phyloP scores from a whole-genome alignment of 2,329 filamentous ascomycete species.

The Penicillium sp. region DNA sequence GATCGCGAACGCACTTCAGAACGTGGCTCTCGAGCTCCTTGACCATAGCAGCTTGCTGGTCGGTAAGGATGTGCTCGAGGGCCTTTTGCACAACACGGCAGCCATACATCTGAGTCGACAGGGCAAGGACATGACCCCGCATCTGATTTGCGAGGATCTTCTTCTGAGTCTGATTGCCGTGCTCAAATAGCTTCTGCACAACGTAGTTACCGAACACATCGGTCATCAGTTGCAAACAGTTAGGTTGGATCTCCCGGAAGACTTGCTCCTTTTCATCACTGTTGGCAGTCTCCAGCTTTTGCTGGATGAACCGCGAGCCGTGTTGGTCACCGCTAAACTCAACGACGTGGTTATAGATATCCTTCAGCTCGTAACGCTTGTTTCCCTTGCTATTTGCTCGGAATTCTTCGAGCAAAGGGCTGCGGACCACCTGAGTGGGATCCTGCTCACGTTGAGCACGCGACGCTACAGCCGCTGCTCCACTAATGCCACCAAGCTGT shows the following conservation, averaged over 20 bases:
- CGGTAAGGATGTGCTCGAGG: constrained; percentile 84
- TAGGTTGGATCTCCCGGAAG: constrained; percentile 82
- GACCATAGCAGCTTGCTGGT: constrained; percentile 82
- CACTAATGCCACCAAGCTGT: constrained; percentile 30
- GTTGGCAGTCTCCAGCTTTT: constrained; percentile 87
- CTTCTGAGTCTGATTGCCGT: constrained; percentile 93
- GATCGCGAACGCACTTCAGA: constrained; percentile 75
- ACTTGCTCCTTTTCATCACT: constrained; percentile 93
- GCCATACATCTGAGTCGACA: constrained; percentile 88
- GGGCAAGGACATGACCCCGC: constrained; percentile 76
- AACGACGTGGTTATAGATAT: constrained; percentile 83
- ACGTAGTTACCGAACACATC: constrained; percentile 99
- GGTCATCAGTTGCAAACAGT: constrained; percentile 86
- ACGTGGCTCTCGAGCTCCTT: constrained; percentile 79
- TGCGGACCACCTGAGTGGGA: constrained; percentile 63
- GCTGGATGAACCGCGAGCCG: constrained; percentile 92
- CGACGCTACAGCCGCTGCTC: constrained; percentile 37
- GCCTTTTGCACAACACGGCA: constrained; percentile 97
- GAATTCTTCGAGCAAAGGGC: constrained; percentile 77
- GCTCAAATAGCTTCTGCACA: constrained; percentile 95
- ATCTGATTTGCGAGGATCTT: constrained; percentile 81
- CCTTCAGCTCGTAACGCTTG: constrained; percentile 79
- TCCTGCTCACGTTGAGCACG: constrained; percentile 59
- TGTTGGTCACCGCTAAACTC: constrained; percentile 97
- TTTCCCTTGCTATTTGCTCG: constrained; percentile 70